Evolutionary conservation across 2,329 filamentous ascomycete species (phyloP).

Genomic region (Ceratocystis destructans): DNA sequence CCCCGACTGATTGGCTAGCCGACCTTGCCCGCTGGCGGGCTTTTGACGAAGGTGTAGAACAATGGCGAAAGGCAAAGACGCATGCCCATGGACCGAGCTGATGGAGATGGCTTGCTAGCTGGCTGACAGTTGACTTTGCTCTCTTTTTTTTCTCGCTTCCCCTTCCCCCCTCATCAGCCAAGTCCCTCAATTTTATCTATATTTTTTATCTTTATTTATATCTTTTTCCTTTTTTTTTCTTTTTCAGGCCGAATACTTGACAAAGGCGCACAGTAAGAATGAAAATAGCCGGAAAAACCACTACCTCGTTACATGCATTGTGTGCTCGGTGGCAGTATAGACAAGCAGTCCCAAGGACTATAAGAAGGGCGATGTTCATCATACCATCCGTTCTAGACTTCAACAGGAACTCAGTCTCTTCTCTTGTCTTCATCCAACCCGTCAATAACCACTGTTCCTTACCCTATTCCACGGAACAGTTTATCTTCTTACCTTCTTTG

Average conservation of each 20-base stretch:
- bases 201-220: no score
- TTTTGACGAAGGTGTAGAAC: conserved; percentile 1
- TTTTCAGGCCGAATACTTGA: background rate
- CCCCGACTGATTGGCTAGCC: background rate
- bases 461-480: background rate
- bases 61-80: background rate
- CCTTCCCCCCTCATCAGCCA: background rate
- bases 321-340: no score
- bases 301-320: background rate
- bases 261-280: background rate
- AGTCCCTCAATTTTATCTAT: no score
- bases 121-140: background rate
- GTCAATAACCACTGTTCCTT: background rate
- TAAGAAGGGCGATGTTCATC: background rate
- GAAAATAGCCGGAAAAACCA: background rate
- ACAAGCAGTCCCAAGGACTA: background rate
- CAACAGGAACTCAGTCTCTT: background rate
- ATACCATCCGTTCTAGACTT: background rate
- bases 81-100: background rate
- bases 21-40: background rate
- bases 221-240: background rate
- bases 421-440: background rate
- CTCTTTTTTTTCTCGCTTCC: background rate
- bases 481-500: background rate
- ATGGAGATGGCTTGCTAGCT: background rate